Base-by-base conservation (phyloP, 306 rosid species). In the Fragaria ananassa region DNA sequence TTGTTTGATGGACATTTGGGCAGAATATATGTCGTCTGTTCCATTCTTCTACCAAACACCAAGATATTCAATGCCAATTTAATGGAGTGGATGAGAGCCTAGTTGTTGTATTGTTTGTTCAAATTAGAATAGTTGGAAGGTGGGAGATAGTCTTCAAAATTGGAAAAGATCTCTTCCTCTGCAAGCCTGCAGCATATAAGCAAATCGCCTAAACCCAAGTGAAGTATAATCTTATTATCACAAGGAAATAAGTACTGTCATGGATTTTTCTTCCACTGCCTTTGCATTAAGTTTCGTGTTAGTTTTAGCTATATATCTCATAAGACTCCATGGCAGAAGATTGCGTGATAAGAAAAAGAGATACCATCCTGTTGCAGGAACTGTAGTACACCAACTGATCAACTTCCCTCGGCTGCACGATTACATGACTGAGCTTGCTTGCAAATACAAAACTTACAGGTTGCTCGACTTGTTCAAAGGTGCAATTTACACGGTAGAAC, bases 331-430 rank as follows among this genome's bases (percentile, higher is more conserved):
- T 41, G 45, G 21, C 19, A 3, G 70, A 70, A 42, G 25, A 19
- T 18, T 21, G 15, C 9, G 15, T 8, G 35, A 18, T 9, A 65
- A 51, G 49, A 72, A 54, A 39, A 75, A 60, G 37, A 70, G 10
- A 44, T 60, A 81, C 21, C 80, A 60, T 57, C 84, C 84, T 12
- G 21, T 81, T 18, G 84, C 45, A 0, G 84, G 76, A 37, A 68
- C 84, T 5, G 23, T 68, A 14, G 10, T 81, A 3, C 35, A 60
- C 67, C 73, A 60, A 10, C 44, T 81, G 25, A 29, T 75, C 72
- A 75, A 81, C 64, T 70, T 81, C 73, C 44, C 44, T 39, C 0
- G 44, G 53, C n/a, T 79, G 44, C 79, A 73, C 19, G 42, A 80
- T 35, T 80, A 42, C 75, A 58, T 68, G 71, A 80, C 83, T 9